Evolutionary conservation across 805 yeast species (phyloP).

Genomic region (Nematodospora valgi): DNA sequence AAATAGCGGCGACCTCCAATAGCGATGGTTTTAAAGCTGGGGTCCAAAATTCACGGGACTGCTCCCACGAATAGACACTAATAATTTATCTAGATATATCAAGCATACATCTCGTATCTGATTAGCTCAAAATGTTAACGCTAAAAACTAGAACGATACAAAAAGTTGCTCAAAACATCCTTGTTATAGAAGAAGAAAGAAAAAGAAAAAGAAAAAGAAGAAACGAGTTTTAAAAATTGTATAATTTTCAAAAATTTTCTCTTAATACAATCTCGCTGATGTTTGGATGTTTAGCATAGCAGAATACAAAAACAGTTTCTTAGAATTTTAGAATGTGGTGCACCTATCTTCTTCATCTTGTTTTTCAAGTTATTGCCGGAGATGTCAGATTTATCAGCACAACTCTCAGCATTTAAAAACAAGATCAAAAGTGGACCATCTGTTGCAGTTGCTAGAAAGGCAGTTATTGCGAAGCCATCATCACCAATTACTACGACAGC

Average conservation of each 20-base stretch:
- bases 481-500: slow-evolving; percentile 11
- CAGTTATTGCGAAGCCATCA: slow-evolving; percentile 17
- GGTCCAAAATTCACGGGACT: slow-evolving; percentile 6
- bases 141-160: slow-evolving; percentile 10
- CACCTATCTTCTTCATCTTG: not conserved
- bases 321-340: not conserved
- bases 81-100: slow-evolving; percentile 19
- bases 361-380: not conserved
- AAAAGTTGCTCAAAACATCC: slow-evolving; percentile 4
- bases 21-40: slow-evolving; percentile 98
- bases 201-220: slow-evolving; percentile 5
- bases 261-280: no score
- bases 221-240: slow-evolving; percentile 1
- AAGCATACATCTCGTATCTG: slow-evolving; percentile 14
- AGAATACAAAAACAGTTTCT: no score
- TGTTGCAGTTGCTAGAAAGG: slow-evolving; percentile 30
- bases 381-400: slow-evolving; percentile 40
- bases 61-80: slow-evolving; percentile 6
- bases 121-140: slow-evolving; percentile 25
- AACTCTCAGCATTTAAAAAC: slow-evolving; percentile 44
- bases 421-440: slow-evolving; percentile 44
- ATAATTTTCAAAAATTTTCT: no score
- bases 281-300: no score
- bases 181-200: not conserved
- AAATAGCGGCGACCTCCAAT: slow-evolving; percentile 81